phyloP scores from a whole-genome alignment of 2,329 filamentous ascomycete species.

The Epichloe coenophiala region DNA sequence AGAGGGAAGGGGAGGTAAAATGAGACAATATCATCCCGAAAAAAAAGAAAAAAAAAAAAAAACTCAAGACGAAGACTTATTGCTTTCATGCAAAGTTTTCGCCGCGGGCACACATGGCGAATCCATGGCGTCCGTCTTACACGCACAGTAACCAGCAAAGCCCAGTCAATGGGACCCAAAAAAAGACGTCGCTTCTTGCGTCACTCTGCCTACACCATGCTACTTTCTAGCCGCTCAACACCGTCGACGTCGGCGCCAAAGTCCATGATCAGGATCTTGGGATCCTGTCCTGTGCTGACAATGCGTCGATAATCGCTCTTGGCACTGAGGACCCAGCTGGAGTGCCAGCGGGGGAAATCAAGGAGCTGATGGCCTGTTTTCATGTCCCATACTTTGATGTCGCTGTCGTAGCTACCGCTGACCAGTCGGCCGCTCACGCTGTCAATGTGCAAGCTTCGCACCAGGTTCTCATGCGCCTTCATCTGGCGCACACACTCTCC shows the following conservation, averaged over 20 bases:
- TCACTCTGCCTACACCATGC: background rate
- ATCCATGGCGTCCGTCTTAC: background rate
- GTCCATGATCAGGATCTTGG: slow-evolving; percentile 84
- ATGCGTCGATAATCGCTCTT: slow-evolving; percentile 94
- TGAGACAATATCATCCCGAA: background rate
- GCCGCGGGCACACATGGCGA: background rate
- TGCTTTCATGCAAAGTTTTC: background rate
- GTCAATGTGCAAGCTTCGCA: slow-evolving; percentile 84
- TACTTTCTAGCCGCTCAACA: slow-evolving; percentile 44
- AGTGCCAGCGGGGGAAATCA: slow-evolving; percentile 82
- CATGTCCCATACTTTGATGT: slow-evolving; percentile 90
- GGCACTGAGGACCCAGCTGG: slow-evolving; percentile 90
- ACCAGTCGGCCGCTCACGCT: slow-evolving; percentile 74
- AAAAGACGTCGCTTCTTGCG: background rate
- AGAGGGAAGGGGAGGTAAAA: background rate
- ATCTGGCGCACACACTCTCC: slow-evolving; percentile 72
- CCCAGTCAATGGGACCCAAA: background rate
- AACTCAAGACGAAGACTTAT: background rate
- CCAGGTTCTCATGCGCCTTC: slow-evolving; percentile 70
- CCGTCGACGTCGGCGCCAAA: slow-evolving; percentile 55
- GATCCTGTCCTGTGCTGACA: slow-evolving; percentile 88
- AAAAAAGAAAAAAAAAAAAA: background rate
- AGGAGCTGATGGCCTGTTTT: slow-evolving; percentile 64
- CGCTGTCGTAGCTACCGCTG: slow-evolving; percentile 87
- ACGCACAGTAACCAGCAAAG: background rate